Evolutionary conservation across 805 yeast genomes (phyloP).

Genomic region (Grigorovia jiainica): DNA sequence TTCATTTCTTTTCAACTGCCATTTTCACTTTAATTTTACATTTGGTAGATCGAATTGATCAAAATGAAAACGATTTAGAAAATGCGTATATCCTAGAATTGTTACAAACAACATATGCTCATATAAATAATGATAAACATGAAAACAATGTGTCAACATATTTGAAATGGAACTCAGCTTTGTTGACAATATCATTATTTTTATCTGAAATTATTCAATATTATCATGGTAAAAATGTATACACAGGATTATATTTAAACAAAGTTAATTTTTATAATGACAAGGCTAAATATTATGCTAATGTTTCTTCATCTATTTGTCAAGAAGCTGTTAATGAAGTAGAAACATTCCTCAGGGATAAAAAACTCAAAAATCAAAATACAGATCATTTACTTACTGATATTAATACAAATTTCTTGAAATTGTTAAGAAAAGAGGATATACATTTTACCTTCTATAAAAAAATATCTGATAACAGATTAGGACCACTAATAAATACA

Average conservation of each 20-base stretch:
- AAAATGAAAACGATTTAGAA: constrained; percentile 3
- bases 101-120: constrained; percentile 4
- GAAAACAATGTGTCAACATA: constrained; percentile 11
- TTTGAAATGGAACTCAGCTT: constrained; percentile 20
- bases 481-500: no score
- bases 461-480: not conserved
- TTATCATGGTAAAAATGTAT: constrained; percentile 6
- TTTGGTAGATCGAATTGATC: constrained; percentile 6
- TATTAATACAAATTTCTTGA: not conserved
- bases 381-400: not conserved
- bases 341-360: not conserved
- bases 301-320: not conserved
- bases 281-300: not conserved
- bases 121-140: constrained; percentile 4
- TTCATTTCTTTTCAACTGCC: constrained; percentile 10
- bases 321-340: not conserved
- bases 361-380: not conserved
- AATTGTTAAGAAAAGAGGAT: not conserved
- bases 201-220: constrained; percentile 9
- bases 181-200: constrained; percentile 16
- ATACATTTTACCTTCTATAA: not conserved
- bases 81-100: constrained; percentile 5
- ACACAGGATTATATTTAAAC: constrained; percentile 1
- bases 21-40: constrained; percentile 8
- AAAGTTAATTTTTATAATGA: constrained; percentile 1